Evolutionary conservation across 768 basidiomycete species (phyloP), one percentile per base, ranked within the genome.

Genomic region (Boletus edulis): DNA sequence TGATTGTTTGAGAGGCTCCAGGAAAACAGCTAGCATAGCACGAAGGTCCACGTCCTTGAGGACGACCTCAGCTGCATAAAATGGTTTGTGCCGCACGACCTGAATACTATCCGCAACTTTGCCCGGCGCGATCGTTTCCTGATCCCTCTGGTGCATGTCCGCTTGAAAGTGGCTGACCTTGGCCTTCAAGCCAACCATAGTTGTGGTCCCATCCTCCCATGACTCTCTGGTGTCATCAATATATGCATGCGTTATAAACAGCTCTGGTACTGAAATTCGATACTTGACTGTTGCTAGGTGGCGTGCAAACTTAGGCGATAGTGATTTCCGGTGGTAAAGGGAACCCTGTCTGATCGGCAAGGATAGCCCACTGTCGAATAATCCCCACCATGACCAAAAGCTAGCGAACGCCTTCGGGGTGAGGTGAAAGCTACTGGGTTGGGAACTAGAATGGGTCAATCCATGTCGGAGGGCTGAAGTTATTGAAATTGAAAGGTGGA

Each of bases 271-370:
- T 17, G 82, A 77, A 55, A 95, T 81, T 32, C 89, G 84, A 69
- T 97, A 97, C 71, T 97, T 97, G 69, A 98, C 74, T 3, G 95
- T 97, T 13, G 90, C 94, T 22, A 95, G 73, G 68, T 94, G 91
- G 37, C 86, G 82, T 37, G 91, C 86, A 63, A 98, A 86, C 73
- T 97, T 97, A 13, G 90, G 91, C 0, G 92, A 89, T 13, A 86
- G 78, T 2, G 79, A 79, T 27, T 86, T 83, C 41, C 77, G 75
- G 2, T 87, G 86, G 72, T 89, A 94, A 45, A 89, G 85, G 13
- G 77, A 79, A n/a, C 95, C 95, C 65, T 95, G 91, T 10, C 93
- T 85, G 43, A 94, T 88, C 2, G 94, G 94, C 10, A 96, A 76
- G 1, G 90, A 86, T 55, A 92, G 73, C 11, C 78, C 78, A 49